Evolutionary conservation across 75 land plant genomes (phyloP).

Genomic region (Picea glauca): DNA sequence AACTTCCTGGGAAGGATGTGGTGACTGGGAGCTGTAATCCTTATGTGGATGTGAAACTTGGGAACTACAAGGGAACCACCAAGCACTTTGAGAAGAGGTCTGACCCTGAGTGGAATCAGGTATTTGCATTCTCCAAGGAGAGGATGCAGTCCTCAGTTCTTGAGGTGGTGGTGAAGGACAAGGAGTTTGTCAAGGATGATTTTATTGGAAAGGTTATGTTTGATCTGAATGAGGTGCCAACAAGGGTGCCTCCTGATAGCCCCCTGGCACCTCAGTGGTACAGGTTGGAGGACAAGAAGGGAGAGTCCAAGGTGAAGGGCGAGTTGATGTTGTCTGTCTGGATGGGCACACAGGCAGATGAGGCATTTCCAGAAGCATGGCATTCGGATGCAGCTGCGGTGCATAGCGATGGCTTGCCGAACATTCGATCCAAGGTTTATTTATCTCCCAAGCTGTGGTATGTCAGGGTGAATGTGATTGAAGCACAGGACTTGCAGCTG

Average conservation of each 20-base stretch:
- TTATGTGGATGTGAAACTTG: slow-evolving; percentile 70
- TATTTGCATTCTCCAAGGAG: slow-evolving; percentile 82
- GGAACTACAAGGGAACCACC: slow-evolving; percentile 71
- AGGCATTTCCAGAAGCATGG: slow-evolving; percentile 94
- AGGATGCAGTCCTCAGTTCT: slow-evolving; percentile 52
- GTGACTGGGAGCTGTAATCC: slow-evolving; percentile 60
- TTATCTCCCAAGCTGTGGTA: slow-evolving; percentile 73
- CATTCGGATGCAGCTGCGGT: slow-evolving; percentile 76
- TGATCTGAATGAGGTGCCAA: slow-evolving; percentile 76
- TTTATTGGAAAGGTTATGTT: slow-evolving; percentile 66
- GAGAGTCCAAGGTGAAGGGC: slow-evolving; percentile 52
- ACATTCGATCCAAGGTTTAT: slow-evolving; percentile 50
- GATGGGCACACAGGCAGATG: slow-evolving; percentile 93
- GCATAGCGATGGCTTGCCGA: slow-evolving; percentile 31
- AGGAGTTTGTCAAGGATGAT: slow-evolving; percentile 68
- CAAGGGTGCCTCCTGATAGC: slow-evolving; percentile 87
- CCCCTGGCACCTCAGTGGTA: slow-evolving; percentile 97
- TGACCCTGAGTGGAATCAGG: slow-evolving; percentile 89
- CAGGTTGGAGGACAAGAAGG: slow-evolving; percentile 64
- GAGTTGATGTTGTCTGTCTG: slow-evolving; percentile 87
- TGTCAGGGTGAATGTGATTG: slow-evolving; percentile 61
- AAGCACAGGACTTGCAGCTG: slow-evolving; percentile 56
- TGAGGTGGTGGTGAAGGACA: slow-evolving; percentile 69
- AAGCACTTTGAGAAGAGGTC: slow-evolving; percentile 48
- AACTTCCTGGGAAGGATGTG: slow-evolving; percentile 43